Evolutionary conservation across 331 rosid genomes (phyloP).

Genomic region (Malus hybrid): DNA sequence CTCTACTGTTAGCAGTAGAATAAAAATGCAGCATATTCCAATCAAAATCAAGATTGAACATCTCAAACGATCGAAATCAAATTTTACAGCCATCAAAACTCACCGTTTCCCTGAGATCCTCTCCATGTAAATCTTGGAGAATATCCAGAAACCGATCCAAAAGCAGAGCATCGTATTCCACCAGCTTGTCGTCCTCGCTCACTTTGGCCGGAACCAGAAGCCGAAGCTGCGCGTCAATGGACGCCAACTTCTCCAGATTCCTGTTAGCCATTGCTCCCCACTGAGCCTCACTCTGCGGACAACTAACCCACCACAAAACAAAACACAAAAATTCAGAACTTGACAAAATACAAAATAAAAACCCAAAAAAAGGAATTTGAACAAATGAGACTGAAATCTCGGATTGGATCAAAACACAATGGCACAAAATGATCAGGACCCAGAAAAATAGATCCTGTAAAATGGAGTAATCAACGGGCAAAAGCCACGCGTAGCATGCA

Average conservation of each 20-base stretch:
- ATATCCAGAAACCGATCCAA: slow-evolving; percentile 95
- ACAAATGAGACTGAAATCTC: slow-evolving; percentile 13
- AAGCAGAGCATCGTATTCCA: slow-evolving; percentile 88
- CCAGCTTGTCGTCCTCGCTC: slow-evolving; percentile 88
- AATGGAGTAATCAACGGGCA: not conserved
- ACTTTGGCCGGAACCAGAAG: slow-evolving; percentile 75
- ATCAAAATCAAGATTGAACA: not conserved
- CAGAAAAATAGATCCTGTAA: slow-evolving; percentile 3
- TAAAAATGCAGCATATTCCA: not conserved
- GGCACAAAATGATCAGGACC: slow-evolving; percentile 16
- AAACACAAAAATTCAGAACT: not conserved
- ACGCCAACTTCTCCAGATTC: slow-evolving; percentile 85
- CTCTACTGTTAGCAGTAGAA: slow-evolving; percentile 7
- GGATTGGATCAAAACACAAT: slow-evolving; percentile 23
- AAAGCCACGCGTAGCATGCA: slow-evolving; percentile 25
- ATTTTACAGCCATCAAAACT: slow-evolving; percentile 14
- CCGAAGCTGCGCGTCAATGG: slow-evolving; percentile 91
- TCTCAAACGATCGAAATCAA: slow-evolving; percentile 8
- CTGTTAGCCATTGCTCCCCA: slow-evolving; percentile 50
- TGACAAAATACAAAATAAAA: not conserved
- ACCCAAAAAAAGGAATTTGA: too few species aligned
- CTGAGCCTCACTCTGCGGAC: slow-evolving; percentile 31
- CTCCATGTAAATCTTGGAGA: slow-evolving; percentile 96
- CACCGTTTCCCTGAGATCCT: slow-evolving; percentile 88
- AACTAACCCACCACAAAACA: not conserved